A percentile compares a stretch with the other conserved stretches of the same genome.
These are phyloP conservation scores for Ophiocordyceps sinensis DNA, from an alignment of 2,329 filamentous ascomycete species.

Conservation along the genomic window DNA sequence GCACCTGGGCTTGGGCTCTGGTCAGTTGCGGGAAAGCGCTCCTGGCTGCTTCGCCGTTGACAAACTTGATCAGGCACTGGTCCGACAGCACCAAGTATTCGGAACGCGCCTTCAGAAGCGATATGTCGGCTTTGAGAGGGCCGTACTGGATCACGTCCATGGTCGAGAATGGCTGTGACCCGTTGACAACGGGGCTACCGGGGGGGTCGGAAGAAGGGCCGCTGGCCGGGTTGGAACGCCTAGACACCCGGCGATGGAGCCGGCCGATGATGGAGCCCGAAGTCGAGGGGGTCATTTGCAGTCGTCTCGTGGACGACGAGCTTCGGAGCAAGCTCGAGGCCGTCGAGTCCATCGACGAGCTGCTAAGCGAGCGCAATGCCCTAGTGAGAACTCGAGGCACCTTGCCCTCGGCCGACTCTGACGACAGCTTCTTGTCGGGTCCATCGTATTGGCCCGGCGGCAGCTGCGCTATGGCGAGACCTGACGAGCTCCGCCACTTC, in stretches of 20 bases:
- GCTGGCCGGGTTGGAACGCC: slow-evolving; percentile 16
- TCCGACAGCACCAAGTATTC: slow-evolving; percentile 39
- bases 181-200: slow-evolving; percentile 14
- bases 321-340: slow-evolving; percentile 16
- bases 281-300: slow-evolving; percentile 23
- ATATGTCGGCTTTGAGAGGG: slow-evolving; percentile 33
- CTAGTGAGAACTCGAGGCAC: slow-evolving; percentile 21
- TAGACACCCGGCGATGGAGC: slow-evolving; percentile 25
- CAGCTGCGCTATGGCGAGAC: slow-evolving; percentile 11
- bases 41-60: slow-evolving; percentile 29
- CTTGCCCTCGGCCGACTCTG: slow-evolving; percentile 15
- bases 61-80: slow-evolving; percentile 35
- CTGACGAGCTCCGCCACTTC: slow-evolving; percentile 19
- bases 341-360: slow-evolving; percentile 25
- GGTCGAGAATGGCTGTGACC: slow-evolving; percentile 15
- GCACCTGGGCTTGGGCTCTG: slow-evolving; percentile 9
- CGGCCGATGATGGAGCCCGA: slow-evolving; percentile 26
- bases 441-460: slow-evolving; percentile 7
- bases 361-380: slow-evolving; percentile 24
- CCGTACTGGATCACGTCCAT: slow-evolving; percentile 30
- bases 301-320: slow-evolving; percentile 16
- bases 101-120: slow-evolving; percentile 31
- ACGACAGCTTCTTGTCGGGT: slow-evolving; percentile 5
- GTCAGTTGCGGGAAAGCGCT: slow-evolving; percentile 30
- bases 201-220: slow-evolving; percentile 16